A percentile compares a stretch with the other conserved stretches of the same genome.
Evolutionary conservation across 345 rosid species (phyloP).

Genomic region (Citrus reticulata): DNA sequence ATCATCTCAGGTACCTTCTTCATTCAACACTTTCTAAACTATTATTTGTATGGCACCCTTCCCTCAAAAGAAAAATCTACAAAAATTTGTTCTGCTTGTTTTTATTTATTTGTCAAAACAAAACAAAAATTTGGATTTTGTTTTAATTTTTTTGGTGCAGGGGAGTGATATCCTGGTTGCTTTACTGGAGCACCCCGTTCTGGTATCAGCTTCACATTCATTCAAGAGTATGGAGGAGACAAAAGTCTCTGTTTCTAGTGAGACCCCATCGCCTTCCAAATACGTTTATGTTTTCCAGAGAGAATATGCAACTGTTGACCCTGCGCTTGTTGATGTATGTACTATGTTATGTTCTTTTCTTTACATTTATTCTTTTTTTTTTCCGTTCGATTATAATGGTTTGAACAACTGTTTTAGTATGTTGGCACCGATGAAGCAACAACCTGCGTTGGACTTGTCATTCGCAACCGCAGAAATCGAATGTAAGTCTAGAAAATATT

Average conservation of each 20-base stretch:
- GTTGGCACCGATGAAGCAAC: constrained; percentile 91
- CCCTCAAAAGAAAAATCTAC: too few relatives aligned
- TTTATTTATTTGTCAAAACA: too few relatives aligned
- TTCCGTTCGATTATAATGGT: too few relatives aligned
- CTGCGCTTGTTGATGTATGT: constrained; percentile 65
- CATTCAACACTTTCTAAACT: background rate
- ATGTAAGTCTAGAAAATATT: constrained; percentile 31
- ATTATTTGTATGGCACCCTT: too few relatives aligned
- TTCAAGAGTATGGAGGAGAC: constrained; percentile 49
- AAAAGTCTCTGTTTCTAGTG: constrained; percentile 27
- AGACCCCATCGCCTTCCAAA: constrained; percentile 24
- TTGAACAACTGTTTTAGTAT: constrained; percentile 27
- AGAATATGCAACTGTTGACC: constrained; percentile 75
- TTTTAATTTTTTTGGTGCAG: constrained; percentile 25
- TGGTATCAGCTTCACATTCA: constrained; percentile 43
- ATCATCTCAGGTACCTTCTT: constrained; percentile 23
- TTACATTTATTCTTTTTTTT: too few relatives aligned
- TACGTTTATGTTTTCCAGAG: constrained; percentile 74
- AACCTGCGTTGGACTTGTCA: constrained; percentile 74
- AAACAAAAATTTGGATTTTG: too few relatives aligned
- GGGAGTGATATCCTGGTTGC: constrained; percentile 35
- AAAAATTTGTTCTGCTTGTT: too few relatives aligned
- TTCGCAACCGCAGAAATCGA: constrained; percentile 63
- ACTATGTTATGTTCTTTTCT: too few relatives aligned
- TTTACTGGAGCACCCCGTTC: constrained; percentile 57